phyloP scores from a whole-genome alignment of 139 green algal species.

The Chlorella sp. region DNA sequence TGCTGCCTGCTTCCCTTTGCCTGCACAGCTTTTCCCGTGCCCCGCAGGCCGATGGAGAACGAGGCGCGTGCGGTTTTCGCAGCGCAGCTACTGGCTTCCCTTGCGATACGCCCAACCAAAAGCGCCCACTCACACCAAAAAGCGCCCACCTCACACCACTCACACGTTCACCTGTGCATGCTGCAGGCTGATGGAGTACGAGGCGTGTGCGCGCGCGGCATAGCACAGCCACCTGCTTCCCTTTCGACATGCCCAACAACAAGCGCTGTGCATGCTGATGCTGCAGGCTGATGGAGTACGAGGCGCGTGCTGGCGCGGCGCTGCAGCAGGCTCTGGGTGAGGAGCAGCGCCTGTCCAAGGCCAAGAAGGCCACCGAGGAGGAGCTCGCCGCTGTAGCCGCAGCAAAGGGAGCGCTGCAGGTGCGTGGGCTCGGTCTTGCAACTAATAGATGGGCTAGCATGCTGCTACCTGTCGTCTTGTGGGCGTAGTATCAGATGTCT shows the following conservation, averaged over 20 bases:
- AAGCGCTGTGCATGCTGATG: neutral
- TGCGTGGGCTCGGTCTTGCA: neutral
- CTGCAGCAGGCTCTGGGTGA: constrained; percentile 17
- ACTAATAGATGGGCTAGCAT: neutral
- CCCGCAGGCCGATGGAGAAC: too few species aligned
- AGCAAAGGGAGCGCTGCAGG: neutral
- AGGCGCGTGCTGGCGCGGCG: constrained; percentile 18
- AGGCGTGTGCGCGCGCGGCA: neutral
- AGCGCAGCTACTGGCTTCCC: neutral
- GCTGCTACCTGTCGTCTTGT: neutral
- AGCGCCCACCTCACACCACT: neutral
- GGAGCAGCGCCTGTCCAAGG: constrained; percentile 22
- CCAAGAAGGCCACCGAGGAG: constrained; percentile 2
- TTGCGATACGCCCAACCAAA: neutral
- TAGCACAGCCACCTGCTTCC: neutral
- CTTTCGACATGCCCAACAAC: neutral
- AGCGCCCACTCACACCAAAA: neutral
- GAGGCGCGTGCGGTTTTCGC: neutral
- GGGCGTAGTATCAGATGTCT: neutral
- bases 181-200: constrained; percentile 10
- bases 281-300: constrained; percentile 34
- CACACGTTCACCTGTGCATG: neutral
- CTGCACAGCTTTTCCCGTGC: too few species aligned
- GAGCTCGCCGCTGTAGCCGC: neutral
- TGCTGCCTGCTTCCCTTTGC: too few species aligned